phyloP scores from a whole-genome alignment of 805 yeast genomes.

The Candida michaelii region DNA sequence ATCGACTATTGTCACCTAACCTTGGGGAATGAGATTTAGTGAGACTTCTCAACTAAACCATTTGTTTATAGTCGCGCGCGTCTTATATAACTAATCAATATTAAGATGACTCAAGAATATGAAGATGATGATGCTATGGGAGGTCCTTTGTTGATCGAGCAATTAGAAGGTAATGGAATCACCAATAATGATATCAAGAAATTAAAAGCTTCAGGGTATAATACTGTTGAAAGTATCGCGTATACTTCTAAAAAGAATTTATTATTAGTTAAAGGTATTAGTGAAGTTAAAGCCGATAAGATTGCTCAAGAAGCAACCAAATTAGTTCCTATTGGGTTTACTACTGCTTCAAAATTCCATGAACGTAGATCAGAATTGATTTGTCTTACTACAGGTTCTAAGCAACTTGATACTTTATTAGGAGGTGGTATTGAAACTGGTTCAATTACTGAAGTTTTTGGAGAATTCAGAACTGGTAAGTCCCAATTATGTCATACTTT shows the following conservation, averaged over 20 bases:
- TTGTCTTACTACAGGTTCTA: constrained; percentile 93
- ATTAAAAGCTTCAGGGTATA: constrained; percentile 77
- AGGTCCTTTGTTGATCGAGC: constrained; percentile 45
- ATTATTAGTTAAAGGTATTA: constrained; percentile 81
- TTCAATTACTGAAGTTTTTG: constrained; percentile 92
- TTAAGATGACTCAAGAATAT: constrained; percentile 16
- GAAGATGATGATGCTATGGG: constrained; percentile 36
- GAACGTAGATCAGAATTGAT: constrained; percentile 86
- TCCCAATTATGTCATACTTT: constrained; percentile 95
- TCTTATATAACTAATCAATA: neutral
- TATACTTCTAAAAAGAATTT: constrained; percentile 85
- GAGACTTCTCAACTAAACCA: neutral
- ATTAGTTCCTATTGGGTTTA: constrained; percentile 92
- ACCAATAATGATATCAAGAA: constrained; percentile 75
- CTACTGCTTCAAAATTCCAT: constrained; percentile 94
- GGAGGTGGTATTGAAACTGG: constrained; percentile 99
- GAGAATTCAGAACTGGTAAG: constrained; percentile 97
- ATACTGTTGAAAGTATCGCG: constrained; percentile 91
- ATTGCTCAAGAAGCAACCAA: constrained; percentile 80
- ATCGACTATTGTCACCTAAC: constrained; percentile 27
- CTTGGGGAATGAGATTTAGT: constrained; percentile 30
- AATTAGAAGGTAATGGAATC: constrained; percentile 80
- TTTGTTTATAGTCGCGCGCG: constrained; percentile 8
- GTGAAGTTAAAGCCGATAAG: constrained; percentile 92
- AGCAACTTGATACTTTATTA: constrained; percentile 83